Evolutionary conservation across 805 yeast genomes (phyloP).

Genomic region (Lipomyces chichibuensis): DNA sequence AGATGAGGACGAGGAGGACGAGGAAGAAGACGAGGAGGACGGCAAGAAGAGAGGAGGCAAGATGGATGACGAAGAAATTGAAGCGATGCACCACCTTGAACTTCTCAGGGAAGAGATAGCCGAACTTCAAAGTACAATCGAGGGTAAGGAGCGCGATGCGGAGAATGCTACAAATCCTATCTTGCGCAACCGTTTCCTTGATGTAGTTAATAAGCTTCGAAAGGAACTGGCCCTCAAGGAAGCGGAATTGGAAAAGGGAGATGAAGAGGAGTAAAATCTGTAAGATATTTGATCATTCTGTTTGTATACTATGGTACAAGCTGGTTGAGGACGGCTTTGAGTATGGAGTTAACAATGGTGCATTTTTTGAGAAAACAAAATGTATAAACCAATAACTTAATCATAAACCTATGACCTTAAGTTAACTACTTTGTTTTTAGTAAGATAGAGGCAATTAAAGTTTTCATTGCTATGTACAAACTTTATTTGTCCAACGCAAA

Average conservation of each 20-base stretch:
- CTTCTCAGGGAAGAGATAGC: slow-evolving; percentile 80
- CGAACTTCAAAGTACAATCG: slow-evolving; percentile 78
- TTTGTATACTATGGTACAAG: neutral
- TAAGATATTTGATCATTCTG: neutral
- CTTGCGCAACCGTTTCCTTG: slow-evolving; percentile 81
- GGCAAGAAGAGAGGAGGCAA: slow-evolving; percentile 56
- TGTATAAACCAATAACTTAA: too few species aligned
- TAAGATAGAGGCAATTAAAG: neutral
- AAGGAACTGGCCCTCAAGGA: slow-evolving; percentile 81
- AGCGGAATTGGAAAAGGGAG: slow-evolving; percentile 55
- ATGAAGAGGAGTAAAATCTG: slow-evolving; percentile 12
- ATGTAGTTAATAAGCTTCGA: slow-evolving; percentile 74
- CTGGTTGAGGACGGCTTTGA: neutral
- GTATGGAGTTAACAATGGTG: neutral
- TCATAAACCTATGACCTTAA: too few species aligned
- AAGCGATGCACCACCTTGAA: slow-evolving; percentile 64
- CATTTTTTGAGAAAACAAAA: neutral
- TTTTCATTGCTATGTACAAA: neutral
- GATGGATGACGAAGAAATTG: slow-evolving; percentile 58
- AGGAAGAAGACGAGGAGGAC: slow-evolving; percentile 59
- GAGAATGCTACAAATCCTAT: slow-evolving; percentile 77
- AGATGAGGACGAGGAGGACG: slow-evolving; percentile 49
- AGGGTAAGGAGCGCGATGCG: slow-evolving; percentile 71
- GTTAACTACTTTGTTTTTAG: neutral
- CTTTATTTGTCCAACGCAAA: neutral